A percentile compares a stretch with the other conserved stretches of the same genome.
Evolutionary conservation across 495 filamentous ascomycete genomes (phyloP).

Genomic region (Aspergillus taichungensis): DNA sequence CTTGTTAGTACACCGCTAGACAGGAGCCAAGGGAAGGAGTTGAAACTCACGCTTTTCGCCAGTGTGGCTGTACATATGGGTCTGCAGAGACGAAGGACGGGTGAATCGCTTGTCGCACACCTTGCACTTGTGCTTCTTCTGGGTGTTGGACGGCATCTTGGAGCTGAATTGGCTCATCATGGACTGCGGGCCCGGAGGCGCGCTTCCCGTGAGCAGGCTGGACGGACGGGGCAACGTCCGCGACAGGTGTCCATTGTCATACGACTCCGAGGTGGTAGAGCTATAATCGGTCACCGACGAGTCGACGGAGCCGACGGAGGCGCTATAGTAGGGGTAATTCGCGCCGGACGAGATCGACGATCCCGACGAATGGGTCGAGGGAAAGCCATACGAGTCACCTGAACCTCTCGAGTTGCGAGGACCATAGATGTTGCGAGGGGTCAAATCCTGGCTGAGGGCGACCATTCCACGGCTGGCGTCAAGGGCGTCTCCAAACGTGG

Average conservation of each 20-base stretch:
- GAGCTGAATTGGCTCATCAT: constrained; percentile 99
- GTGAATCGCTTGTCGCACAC: constrained; percentile 99
- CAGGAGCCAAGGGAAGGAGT: not conserved
- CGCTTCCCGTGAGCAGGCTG: constrained; percentile 52
- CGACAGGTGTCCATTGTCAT: constrained; percentile 62
- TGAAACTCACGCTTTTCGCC: constrained; percentile 90
- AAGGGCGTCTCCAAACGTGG: constrained; percentile 58
- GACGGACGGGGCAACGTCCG: constrained; percentile 76
- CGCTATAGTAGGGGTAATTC: constrained; percentile 67
- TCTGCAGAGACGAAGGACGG: constrained; percentile 89
- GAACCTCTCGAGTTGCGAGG: constrained; percentile 58
- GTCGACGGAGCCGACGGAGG: constrained; percentile 68
- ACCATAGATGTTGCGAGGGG: constrained; percentile 82
- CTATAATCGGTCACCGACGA: constrained; percentile 92
- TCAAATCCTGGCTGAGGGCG: constrained; percentile 78
- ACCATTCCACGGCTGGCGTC: constrained; percentile 88
- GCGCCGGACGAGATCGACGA: constrained; percentile 87
- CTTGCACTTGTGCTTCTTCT: constrained; percentile 99
- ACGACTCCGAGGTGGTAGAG: constrained; percentile 76
- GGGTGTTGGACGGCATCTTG: constrained; percentile 88
- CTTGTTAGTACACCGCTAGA: constrained; percentile 23
- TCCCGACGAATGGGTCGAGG: constrained; percentile 79
- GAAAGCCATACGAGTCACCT: constrained; percentile 89
- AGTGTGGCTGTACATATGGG: constrained; percentile 98
- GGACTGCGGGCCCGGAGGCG: constrained; percentile 79